Percentiles rank a stretch among this genome's conserved stretches.
These are phyloP conservation scores for Protomyces macrosporus DNA, from an alignment of 1,139 yeast species.

Conservation along the genomic window DNA sequence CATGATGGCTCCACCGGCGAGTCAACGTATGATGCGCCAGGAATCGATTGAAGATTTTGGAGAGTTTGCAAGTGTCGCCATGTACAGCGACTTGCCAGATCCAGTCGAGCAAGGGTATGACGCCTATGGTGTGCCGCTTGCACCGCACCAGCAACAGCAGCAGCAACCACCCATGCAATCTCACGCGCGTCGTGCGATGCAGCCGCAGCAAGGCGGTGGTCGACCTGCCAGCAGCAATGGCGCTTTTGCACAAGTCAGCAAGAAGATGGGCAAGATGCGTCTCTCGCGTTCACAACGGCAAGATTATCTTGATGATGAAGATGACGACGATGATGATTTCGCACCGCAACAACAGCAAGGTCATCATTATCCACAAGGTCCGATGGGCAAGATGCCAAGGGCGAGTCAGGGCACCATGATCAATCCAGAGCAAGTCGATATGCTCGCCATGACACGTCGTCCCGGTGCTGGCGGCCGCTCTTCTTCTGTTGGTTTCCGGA, in stretches of 20 bases:
- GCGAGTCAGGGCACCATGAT: not conserved
- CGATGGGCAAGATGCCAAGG: no score
- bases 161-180: not conserved
- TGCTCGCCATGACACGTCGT: slow-evolving; percentile 26
- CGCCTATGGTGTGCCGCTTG: slow-evolving; percentile 5
- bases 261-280: slow-evolving; percentile 19
- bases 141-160: slow-evolving; percentile 3
- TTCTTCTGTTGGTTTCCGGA: not conserved
- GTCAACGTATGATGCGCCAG: slow-evolving; percentile 22
- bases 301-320: slow-evolving; percentile 10
- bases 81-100: slow-evolving; percentile 27
- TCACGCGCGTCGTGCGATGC: not conserved
- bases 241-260: slow-evolving; percentile 13
- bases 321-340: slow-evolving; percentile 26
- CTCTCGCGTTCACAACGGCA: not conserved
- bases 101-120: slow-evolving; percentile 1
- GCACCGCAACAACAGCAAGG: not conserved
- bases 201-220: not conserved
- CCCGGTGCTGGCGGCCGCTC: not conserved
- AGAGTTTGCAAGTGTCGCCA: slow-evolving; percentile 32
- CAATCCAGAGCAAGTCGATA: slow-evolving; percentile 26
- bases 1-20: not conserved
- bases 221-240: not conserved
- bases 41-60: slow-evolving; percentile 30
- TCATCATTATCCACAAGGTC: no score